Percentiles rank a stretch among this genome's conserved stretches.
Evolutionary conservation across 805 yeast species (phyloP).

Genomic region (Danielia oregonensis): DNA sequence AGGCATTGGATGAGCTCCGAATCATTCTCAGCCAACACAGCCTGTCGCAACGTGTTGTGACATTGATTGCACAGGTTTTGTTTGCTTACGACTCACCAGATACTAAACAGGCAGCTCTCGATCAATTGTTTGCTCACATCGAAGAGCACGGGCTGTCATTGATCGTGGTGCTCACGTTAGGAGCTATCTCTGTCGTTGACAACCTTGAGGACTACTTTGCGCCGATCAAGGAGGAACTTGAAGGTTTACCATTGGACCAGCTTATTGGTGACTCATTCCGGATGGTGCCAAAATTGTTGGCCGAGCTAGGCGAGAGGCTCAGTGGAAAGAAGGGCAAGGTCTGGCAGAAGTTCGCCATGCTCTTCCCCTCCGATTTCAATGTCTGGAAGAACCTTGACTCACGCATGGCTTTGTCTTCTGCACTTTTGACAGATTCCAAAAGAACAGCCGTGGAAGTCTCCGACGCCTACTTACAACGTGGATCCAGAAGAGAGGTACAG

Average conservation of each 20-base stretch:
- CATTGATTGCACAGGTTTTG: constrained; percentile 72
- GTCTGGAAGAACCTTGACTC: constrained; percentile 68
- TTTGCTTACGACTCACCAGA: constrained; percentile 75
- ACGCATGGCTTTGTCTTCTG: constrained; percentile 55
- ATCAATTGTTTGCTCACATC: constrained; percentile 69
- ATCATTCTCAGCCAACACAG: constrained; percentile 51
- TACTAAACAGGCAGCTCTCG: constrained; percentile 77
- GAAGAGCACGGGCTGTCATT: constrained; percentile 64
- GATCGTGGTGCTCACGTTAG: constrained; percentile 66
- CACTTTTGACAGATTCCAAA: constrained; percentile 46
- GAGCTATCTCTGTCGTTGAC: constrained; percentile 72
- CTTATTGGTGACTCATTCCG: constrained; percentile 48
- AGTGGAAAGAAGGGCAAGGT: constrained; percentile 17
- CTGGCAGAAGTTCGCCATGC: constrained; percentile 69
- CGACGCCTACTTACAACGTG: constrained; percentile 45
- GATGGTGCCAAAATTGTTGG: constrained; percentile 56
- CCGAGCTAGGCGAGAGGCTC: constrained; percentile 46
- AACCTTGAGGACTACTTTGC: constrained; percentile 55
- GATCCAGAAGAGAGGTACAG: constrained; percentile 54
- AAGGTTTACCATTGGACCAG: constrained; percentile 43
- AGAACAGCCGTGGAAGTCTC: constrained; percentile 51
- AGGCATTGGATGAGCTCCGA: constrained; percentile 65
- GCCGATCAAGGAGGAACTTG: constrained; percentile 66
- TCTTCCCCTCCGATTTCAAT: constrained; percentile 66
- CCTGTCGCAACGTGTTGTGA: constrained; percentile 63